Evolutionary conservation across 305 asterid genomes (phyloP), one percentile per base, ranked within the genome.

Genomic region (Solanum hybrid): DNA sequence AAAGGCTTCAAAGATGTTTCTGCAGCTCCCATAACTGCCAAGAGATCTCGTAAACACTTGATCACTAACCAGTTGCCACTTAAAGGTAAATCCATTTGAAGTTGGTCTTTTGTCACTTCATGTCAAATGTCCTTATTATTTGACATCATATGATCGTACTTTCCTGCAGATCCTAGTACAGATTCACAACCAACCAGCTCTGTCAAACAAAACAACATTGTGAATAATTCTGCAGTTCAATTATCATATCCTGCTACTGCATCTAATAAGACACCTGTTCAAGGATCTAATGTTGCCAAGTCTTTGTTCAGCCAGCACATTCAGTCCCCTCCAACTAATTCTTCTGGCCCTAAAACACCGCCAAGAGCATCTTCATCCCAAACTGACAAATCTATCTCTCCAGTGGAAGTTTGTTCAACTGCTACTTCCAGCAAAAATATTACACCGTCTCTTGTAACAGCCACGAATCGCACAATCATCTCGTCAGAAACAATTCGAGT

Each of bases 321-420:
- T 93, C 94, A 92, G 79, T 92, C 98, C 72, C 93, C 95, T 78
- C 94, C 96, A 85, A 78, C 91, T 80, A 92, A 93, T 91, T 92
- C 95, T 34, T 90, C 98, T 13, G 92, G 94, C 89, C 99, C 99
- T 51, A 94, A 95, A 92, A 97, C 99, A 2, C 99, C 99, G 17
- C 96, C 95, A 10, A 93, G 90, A 37, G 93, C 94, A 89, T 95
- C 95, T 89, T 93, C 96, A 13, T 93, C 98, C 76, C 95, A 94
- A 92, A 89, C 95, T 66, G 97, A 95, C 36, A 96, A 94, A 86
- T 90, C 94, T 12, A 75, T 42, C 88, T 92, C 99, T 32, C 98
- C 97, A 3, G 5, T 92, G 15, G 96, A 91, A 60, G 89, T 73
- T 73, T 82, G 89, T 91, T 93, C 96, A 3, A 91, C 94, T 51